These are phyloP conservation scores for Nicotiana paniculata DNA, from an alignment of 257 asterid species.

Conservation along the genomic window DNA sequence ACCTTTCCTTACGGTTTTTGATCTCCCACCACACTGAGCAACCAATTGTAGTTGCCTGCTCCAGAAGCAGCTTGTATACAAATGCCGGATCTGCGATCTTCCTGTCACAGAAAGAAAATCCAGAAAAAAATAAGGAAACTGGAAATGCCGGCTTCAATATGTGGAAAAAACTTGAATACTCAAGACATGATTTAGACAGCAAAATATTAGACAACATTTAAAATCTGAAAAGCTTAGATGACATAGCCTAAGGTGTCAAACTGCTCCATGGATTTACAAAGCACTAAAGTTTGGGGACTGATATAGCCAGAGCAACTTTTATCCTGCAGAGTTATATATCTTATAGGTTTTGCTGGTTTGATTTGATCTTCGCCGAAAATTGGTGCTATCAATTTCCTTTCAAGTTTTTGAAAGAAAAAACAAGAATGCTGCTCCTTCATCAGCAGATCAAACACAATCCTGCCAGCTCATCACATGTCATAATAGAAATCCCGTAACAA, in stretches of 20 bases:
- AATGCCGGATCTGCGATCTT: conserved; percentile 99
- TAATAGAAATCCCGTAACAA: background rate
- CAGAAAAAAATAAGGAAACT: conserved; percentile 5
- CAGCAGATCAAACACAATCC: background rate
- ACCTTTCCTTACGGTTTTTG: conserved; percentile 93
- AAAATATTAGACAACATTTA: background rate
- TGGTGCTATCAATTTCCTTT: background rate
- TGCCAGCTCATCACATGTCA: background rate
- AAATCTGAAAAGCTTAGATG: background rate
- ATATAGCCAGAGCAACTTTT: background rate
- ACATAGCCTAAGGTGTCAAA: background rate
- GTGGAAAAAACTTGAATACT: background rate
- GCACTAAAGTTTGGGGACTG: background rate
- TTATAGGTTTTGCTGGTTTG: background rate
- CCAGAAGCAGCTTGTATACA: conserved; percentile 68
- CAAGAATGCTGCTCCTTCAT: background rate
- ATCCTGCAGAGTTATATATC: background rate
- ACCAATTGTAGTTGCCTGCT: conserved; percentile 87
- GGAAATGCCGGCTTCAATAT: background rate
- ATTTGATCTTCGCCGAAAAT: background rate
- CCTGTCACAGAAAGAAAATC: conserved; percentile 36
- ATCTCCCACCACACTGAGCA: conserved; percentile 96
- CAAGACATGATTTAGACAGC: background rate
- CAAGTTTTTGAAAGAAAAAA: background rate
- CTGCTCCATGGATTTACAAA: background rate